Conservation (phyloP, 495 filamentous ascomycete genomes). For the Trichocladium antarcticum region DNA sequence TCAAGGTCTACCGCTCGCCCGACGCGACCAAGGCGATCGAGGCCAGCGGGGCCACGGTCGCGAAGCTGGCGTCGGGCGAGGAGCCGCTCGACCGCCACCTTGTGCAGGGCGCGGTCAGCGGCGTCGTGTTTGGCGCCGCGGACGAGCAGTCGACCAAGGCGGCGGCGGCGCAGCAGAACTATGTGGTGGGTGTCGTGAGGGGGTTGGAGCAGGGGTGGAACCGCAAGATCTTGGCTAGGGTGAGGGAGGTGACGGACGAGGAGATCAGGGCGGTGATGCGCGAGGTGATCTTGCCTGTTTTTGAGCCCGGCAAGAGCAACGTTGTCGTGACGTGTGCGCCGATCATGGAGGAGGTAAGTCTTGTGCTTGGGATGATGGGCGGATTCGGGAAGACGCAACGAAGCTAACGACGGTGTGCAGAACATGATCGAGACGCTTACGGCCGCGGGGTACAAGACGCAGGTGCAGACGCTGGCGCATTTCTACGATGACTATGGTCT, state of each 20-base stretch:
- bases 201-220: constrained; percentile 70
- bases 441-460: constrained; percentile 63
- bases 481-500: constrained; percentile 92
- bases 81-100: constrained; percentile 63
- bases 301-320: constrained; percentile 65
- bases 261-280: constrained; percentile 66
- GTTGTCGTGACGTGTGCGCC: constrained; percentile 81
- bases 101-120: constrained; percentile 81
- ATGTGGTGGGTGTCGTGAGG: constrained; percentile 67
- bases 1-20: constrained; percentile 78
- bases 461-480: constrained; percentile 59
- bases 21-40: constrained; percentile 79
- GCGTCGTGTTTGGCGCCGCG: constrained; percentile 71
- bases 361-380: background rate
- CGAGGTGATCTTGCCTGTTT: constrained; percentile 66
- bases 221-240: constrained; percentile 59
- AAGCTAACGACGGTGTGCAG: constrained; percentile 33
- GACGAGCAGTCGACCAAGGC: constrained; percentile 78
- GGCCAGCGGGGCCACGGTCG: constrained; percentile 60
- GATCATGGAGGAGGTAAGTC: constrained; percentile 68
- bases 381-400: background rate
- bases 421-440: constrained; percentile 59
- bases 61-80: constrained; percentile 40
- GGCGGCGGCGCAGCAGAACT: constrained; percentile 67
- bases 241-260: constrained; percentile 62